These are phyloP conservation scores for Toxicodendron radicans DNA, from an alignment of 345 rosid species.

Conservation along the genomic window DNA sequence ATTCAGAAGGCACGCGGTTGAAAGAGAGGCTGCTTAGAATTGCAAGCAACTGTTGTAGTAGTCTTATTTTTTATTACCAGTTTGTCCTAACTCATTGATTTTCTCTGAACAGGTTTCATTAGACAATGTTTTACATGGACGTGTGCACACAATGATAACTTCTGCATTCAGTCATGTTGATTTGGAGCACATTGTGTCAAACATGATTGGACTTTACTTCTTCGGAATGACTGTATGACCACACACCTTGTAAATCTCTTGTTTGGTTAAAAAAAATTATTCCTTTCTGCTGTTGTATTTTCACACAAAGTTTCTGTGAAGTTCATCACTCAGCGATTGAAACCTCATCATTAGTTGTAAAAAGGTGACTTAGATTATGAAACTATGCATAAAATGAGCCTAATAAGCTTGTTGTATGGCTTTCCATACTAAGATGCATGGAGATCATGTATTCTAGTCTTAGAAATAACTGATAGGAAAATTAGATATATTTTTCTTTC, in stretches of 20 bases:
- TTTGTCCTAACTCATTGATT: constrained; percentile 22
- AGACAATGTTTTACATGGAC: constrained; percentile 68
- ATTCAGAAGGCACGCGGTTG: neutral
- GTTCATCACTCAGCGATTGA: constrained; percentile 18
- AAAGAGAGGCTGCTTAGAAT: neutral
- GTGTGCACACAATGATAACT: constrained; percentile 66
- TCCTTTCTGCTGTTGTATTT: neutral
- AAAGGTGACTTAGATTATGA: neutral
- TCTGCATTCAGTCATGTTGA: constrained; percentile 89
- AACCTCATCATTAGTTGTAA: constrained; percentile 10
- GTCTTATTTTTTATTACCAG: neutral
- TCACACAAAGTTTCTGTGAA: constrained; percentile 6
- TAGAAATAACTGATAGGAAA: neutral
- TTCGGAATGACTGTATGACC: constrained; percentile 68
- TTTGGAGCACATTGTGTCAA: constrained; percentile 56
- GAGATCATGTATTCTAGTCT: constrained; percentile 2
- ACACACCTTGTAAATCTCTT: constrained; percentile 19
- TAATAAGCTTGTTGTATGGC: neutral
- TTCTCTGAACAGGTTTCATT: constrained; percentile 66
- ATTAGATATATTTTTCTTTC: neutral
- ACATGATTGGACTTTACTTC: constrained; percentile 97
- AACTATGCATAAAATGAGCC: constrained; percentile 5
- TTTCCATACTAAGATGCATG: neutral
- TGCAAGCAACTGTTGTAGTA: neutral
- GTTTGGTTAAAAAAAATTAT: constrained; percentile 5